phyloP scores from a whole-genome alignment of 2,329 filamentous ascomycete species.

The Venturia carpophila region DNA sequence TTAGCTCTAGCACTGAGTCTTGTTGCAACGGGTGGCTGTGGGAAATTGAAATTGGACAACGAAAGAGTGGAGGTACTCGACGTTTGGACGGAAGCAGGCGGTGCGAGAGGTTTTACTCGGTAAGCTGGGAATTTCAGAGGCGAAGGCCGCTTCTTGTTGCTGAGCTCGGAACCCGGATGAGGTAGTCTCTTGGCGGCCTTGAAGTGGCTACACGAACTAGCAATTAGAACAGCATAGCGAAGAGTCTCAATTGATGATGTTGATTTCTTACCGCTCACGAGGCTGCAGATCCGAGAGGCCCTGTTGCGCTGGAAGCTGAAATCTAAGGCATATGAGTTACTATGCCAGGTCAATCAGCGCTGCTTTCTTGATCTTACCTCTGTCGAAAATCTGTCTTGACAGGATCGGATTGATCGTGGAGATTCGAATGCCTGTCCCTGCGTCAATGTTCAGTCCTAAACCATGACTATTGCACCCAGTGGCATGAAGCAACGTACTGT shows the following conservation, averaged over 20 bases:
- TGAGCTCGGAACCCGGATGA: background rate
- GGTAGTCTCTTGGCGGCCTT: slow-evolving; percentile 16
- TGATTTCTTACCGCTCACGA: slow-evolving; percentile 5
- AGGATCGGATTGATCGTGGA: background rate
- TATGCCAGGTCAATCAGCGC: background rate
- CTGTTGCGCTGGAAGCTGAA: background rate
- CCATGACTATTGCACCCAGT: background rate
- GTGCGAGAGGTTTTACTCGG: slow-evolving; percentile 7
- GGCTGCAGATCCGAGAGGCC: background rate
- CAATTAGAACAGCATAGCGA: background rate
- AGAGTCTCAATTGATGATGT: background rate
- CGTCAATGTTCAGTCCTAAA: background rate
- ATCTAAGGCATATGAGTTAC: background rate
- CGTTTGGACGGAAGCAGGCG: background rate
- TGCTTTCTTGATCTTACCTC: background rate
- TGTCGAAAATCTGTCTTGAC: background rate
- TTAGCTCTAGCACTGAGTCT: background rate
- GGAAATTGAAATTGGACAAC: slow-evolving; percentile 16
- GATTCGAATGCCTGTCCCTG: background rate
- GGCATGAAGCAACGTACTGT: background rate
- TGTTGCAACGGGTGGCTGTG: slow-evolving; percentile 9
- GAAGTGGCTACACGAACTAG: slow-evolving; percentile 11
- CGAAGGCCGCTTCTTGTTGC: background rate
- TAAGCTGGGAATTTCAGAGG: slow-evolving; percentile 2
- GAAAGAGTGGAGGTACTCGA: slow-evolving; percentile 16